These are phyloP conservation scores for Boletus coccyginus DNA, from an alignment of 768 basidiomycete species.

Conservation along the genomic window DNA sequence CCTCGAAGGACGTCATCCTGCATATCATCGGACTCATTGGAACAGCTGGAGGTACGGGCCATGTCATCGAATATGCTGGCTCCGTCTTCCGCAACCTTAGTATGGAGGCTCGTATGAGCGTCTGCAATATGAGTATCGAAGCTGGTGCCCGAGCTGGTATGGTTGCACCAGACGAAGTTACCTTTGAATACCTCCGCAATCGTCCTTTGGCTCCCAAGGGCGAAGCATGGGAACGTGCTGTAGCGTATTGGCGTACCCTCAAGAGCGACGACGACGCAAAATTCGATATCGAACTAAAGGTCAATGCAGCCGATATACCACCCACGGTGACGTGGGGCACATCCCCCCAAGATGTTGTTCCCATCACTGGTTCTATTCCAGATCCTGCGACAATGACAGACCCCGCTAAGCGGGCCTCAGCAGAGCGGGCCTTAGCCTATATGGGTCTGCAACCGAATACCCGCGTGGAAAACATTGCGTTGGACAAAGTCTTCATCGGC, in stretches of 20 bases:
- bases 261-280: slow-evolving; percentile 78
- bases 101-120: slow-evolving; percentile 90
- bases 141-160: slow-evolving; percentile 91
- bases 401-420: slow-evolving; percentile 61
- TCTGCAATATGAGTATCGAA: slow-evolving; percentile 96
- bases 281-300: slow-evolving; percentile 79
- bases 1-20: slow-evolving; percentile 86
- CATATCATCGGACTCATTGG: slow-evolving; percentile 90
- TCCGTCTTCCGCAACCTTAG: slow-evolving; percentile 80
- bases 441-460: slow-evolving; percentile 84
- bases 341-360: slow-evolving; percentile 83
- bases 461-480: slow-evolving; percentile 70
- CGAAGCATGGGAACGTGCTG: slow-evolving; percentile 82
- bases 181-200: slow-evolving; percentile 78
- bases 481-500: slow-evolving; percentile 93
- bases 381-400: slow-evolving; percentile 68
- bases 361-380: slow-evolving; percentile 80
- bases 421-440: slow-evolving; percentile 75
- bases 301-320: slow-evolving; percentile 80
- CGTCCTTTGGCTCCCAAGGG: slow-evolving; percentile 82
- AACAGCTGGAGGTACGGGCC: slow-evolving; percentile 92
- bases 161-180: slow-evolving; percentile 87
- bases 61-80: slow-evolving; percentile 90
- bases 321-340: slow-evolving; percentile 94
- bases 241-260: slow-evolving; percentile 82